Evolutionary conservation across 805 yeast species (phyloP).

Genomic region (Zygosaccharomyces gambellarensis): DNA sequence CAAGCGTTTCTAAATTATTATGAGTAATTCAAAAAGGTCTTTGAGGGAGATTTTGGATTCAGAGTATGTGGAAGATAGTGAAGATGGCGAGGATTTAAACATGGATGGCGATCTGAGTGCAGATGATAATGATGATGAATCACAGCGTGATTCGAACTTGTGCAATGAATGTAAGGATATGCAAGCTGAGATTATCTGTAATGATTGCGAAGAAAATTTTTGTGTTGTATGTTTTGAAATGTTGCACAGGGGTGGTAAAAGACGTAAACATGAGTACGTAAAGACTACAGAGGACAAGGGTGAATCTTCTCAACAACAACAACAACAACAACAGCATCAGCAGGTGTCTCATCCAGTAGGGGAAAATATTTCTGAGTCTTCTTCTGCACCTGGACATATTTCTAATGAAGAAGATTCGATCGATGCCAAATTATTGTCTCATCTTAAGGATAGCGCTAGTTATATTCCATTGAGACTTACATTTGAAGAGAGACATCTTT

Average conservation of each 20-base stretch:
- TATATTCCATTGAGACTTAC: conserved; percentile 69
- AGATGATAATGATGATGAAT: conserved; percentile 30
- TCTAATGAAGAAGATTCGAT: conserved; percentile 13
- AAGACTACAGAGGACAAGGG: conserved; percentile 17
- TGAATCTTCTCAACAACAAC: conserved; percentile 11
- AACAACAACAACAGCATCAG: conserved; percentile 7
- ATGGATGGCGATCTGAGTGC: conserved; percentile 18
- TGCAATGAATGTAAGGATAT: conserved; percentile 74
- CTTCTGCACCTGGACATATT: conserved; percentile 20
- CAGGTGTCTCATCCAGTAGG: conserved; percentile 13
- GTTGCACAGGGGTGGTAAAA: conserved; percentile 64
- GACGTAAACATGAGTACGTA: conserved; percentile 42
- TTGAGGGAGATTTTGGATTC: conserved; percentile 38
- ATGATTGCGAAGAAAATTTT: conserved; percentile 59
- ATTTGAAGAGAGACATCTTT: conserved; percentile 60
- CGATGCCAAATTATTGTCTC: conserved; percentile 33
- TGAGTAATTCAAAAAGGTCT: conserved; percentile 29
- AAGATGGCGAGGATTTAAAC: conserved; percentile 22
- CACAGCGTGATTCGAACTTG: conserved; percentile 34
- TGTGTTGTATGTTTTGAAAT: conserved; percentile 66
- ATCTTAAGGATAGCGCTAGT: conserved; percentile 42
- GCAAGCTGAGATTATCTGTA: conserved; percentile 60
- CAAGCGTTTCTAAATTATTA: neutral
- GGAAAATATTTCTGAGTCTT: conserved; percentile 10
- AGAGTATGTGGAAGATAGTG: conserved; percentile 34